Base-by-base conservation (phyloP, 148 eudicot genomes). In the Limonium bicolor region DNA sequence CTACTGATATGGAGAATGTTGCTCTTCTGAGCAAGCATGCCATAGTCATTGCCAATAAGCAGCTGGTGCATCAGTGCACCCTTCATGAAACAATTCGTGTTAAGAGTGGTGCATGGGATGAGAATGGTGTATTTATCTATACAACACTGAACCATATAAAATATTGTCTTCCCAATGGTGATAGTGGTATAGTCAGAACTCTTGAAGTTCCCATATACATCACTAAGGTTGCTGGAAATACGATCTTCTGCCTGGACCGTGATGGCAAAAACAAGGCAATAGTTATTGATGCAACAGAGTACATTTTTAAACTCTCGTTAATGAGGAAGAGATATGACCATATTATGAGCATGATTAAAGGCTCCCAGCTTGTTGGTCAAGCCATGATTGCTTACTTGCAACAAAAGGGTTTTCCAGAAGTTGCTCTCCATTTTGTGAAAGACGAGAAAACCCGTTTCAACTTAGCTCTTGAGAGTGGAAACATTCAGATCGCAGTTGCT, bases 361-460 rank as follows among this genome's bases (percentile, higher is more conserved):
- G 74, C 53, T 87, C 96, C 26, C 90, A 87, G 63, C 94, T 87
- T 37, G 81, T 84, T 53, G 96, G 96, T 19, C 94, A 87, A 55
- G 92, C 96, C 54, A 73, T 87, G 90, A 87, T 87, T 69, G 96
- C 96, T 24, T 87, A 87, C 60, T 77, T 87, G 46, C 96, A 87
- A 73, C 96, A 87, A 61, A 87, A 87, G 52, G 96, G 96, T n/a
- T 87, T 83, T 55, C 96, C 96, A 6, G 94, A 87, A 56, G 94
- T 87, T 59, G 96, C 94, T 55, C 96, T 87, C 27, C 94, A 87
- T 73, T 83, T 87, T 66, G 96, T 79, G 13, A 87, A 83, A 63
- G 96, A 87, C 51, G 93, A 82, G 63, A 60, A 71, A 49, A 70
- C 76, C 43, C 70, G 80, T 7, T 80, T 60, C 44, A 73, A 68